A percentile compares a stretch with the other conserved stretches of the same genome.
Conservation (phyloP, 352 stramenopile genomes). For the Phytophthora cryptogea region DNA sequence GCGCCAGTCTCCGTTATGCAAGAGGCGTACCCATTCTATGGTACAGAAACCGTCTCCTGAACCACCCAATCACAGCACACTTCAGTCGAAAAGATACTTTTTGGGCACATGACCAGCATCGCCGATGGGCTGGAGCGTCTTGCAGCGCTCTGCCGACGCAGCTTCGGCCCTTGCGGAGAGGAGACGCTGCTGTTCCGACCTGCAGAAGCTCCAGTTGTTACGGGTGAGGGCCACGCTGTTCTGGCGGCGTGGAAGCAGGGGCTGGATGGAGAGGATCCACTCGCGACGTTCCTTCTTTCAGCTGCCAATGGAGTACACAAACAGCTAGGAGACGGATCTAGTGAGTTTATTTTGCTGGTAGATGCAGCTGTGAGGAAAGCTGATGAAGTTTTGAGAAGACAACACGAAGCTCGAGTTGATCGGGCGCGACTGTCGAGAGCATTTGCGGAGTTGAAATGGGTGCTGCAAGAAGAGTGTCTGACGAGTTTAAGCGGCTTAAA, state of each 20-base stretch:
- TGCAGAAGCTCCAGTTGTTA: constrained; percentile 61
- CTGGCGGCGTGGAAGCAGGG: constrained; percentile 47
- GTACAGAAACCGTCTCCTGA: constrained; percentile 7
- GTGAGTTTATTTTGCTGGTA: constrained; percentile 64
- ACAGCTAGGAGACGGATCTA: constrained; percentile 58
- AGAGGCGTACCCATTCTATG: constrained; percentile 16
- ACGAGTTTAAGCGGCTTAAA: constrained; percentile 2
- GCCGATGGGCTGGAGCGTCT: constrained; percentile 28
- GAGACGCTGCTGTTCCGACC: constrained; percentile 64
- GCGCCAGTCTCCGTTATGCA: constrained; percentile 7
- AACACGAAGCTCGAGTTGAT: constrained; percentile 3
- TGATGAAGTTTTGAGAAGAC: constrained; percentile 5
- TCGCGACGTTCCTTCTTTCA: constrained; percentile 54
- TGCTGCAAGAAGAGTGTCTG: constrained; percentile 27
- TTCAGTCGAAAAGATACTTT: constrained; percentile 22
- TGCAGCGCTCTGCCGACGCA: constrained; percentile 37
- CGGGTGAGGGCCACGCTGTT: constrained; percentile 53
- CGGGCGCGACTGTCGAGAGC: constrained; percentile 36
- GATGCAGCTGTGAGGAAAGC: constrained; percentile 32
- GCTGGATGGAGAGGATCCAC: constrained; percentile 21
- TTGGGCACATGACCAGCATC: constrained; percentile 19
- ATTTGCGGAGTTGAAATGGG: constrained; percentile 43
- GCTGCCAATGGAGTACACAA: constrained; percentile 53
- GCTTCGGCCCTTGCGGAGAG: constrained; percentile 56
- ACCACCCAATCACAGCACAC: constrained; percentile 16